Evolutionary conservation across 2,329 filamentous ascomycete species (phyloP).

Genomic region (Verticillium dahliae): DNA sequence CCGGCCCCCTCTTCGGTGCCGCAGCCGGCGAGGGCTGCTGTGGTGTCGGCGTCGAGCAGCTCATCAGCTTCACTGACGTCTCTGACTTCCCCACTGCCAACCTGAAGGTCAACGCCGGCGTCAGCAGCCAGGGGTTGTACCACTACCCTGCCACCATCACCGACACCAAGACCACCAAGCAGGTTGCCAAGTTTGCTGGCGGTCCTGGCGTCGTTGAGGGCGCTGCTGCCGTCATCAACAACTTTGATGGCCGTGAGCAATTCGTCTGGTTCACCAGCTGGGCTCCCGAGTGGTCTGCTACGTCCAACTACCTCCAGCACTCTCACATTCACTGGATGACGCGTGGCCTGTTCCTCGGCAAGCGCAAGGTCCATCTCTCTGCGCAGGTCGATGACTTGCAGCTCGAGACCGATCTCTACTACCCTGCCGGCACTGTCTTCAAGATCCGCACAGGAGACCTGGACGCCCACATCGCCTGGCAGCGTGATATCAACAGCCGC

Average conservation of each 20-base stretch:
- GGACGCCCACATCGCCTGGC: conserved; percentile 36
- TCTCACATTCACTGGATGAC: conserved; percentile 58
- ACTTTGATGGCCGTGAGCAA: conserved; percentile 49
- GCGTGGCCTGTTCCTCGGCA: conserved; percentile 49
- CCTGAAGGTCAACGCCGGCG: conserved; percentile 38
- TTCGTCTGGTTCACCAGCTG: conserved; percentile 57
- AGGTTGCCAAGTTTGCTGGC: conserved; percentile 46
- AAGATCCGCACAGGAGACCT: conserved; percentile 41
- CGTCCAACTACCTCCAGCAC: conserved; percentile 54
- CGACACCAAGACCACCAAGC: conserved; percentile 42
- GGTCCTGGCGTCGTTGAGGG: conserved; percentile 28
- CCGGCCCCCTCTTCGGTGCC: conserved; percentile 40
- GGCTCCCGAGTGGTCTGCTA: conserved; percentile 33
- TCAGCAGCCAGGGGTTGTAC: conserved; percentile 45
- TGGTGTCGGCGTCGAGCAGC: conserved; percentile 38
- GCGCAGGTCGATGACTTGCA: conserved; percentile 60
- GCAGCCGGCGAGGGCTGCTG: conserved; percentile 33
- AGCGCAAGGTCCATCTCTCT: conserved; percentile 45
- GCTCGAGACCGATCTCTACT: conserved; percentile 42
- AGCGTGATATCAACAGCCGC: conserved; percentile 32
- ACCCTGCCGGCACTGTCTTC: conserved; percentile 38
- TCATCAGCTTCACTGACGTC: conserved; percentile 45
- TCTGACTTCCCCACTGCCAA: conserved; percentile 48
- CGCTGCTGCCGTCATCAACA: conserved; percentile 54
- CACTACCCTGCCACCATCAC: conserved; percentile 54